Conservation (phyloP, 2,329 filamentous ascomycete species). For the Aureobasidium uvarum region DNA sequence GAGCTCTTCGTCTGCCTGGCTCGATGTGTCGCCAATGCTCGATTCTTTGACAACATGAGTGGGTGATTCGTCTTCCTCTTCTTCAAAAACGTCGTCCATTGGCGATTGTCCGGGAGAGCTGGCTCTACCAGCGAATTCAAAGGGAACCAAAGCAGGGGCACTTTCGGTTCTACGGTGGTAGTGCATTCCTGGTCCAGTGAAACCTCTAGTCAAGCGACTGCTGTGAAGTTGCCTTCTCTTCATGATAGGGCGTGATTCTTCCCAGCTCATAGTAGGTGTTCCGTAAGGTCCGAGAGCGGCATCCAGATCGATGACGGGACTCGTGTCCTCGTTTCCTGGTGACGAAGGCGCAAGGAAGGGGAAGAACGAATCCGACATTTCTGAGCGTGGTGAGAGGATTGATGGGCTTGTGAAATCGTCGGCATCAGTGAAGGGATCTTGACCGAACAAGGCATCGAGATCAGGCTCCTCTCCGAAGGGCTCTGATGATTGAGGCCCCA, state of each 20-base stretch:
- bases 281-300: constrained; percentile 91
- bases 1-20: constrained; percentile 16
- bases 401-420: constrained; percentile 20
- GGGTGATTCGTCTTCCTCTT: constrained; percentile 67
- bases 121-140: constrained; percentile 51
- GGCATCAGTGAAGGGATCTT: constrained; percentile 26
- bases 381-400: constrained; percentile 39
- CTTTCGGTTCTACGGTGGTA: constrained; percentile 78
- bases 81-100: constrained; percentile 85
- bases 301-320: constrained; percentile 88
- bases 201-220: constrained; percentile 67
- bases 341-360: constrained; percentile 39
- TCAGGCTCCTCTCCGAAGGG: constrained; percentile 26
- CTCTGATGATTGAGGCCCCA: constrained; percentile 1
- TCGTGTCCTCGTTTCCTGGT: constrained; percentile 68
- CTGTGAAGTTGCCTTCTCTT: constrained; percentile 71
- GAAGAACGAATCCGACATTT: constrained; percentile 14
- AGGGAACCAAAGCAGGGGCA: constrained; percentile 73
- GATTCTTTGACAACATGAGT: constrained; percentile 31
- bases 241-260: constrained; percentile 49
- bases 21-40: background rate
- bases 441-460: constrained; percentile 28
- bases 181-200: constrained; percentile 67
- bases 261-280: constrained; percentile 69
- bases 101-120: constrained; percentile 52